phyloP scores from a whole-genome alignment of 768 basidiomycete species.

The Hericium alpestre region DNA sequence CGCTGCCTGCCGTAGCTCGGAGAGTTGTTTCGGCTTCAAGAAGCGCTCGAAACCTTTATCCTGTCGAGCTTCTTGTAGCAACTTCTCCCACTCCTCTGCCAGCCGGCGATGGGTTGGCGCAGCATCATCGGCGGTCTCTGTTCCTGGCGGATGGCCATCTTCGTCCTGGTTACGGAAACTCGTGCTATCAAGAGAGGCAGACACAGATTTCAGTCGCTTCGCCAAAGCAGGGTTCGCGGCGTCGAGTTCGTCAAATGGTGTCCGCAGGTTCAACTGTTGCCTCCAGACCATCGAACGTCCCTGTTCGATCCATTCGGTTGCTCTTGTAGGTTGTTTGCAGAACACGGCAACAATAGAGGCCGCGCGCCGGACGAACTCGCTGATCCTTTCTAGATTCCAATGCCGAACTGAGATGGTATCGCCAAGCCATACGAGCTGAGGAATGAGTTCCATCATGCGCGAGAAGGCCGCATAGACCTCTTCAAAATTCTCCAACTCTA shows the following conservation, averaged over 20 bases:
- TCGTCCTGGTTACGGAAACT: not conserved
- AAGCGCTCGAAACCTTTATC: not conserved
- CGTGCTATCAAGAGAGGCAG: not conserved
- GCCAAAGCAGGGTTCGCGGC: not conserved
- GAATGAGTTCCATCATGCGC: not conserved
- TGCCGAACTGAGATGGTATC: not conserved
- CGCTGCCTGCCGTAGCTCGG: not conserved
- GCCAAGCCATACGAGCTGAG: not conserved
- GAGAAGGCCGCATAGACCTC: not conserved
- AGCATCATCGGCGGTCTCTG: not conserved
- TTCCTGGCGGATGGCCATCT: not conserved
- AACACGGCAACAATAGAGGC: not conserved
- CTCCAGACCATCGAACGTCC: slow-evolving; percentile 6
- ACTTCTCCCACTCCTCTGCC: not conserved
- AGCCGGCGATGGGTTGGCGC: not conserved
- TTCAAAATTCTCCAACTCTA: not conserved
- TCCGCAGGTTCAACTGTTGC: not conserved
- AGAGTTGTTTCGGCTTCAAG: not conserved
- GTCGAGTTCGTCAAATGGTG: not conserved
- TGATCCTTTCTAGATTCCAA: not conserved
- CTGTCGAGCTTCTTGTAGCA: not conserved
- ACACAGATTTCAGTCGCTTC: not conserved
- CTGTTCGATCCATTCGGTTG: slow-evolving; percentile 2
- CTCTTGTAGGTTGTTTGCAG: not conserved
- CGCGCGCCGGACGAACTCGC: not conserved